Evolutionary conservation across 2,329 filamentous ascomycete genomes (phyloP).

Genomic region (Fusarium secorum): DNA sequence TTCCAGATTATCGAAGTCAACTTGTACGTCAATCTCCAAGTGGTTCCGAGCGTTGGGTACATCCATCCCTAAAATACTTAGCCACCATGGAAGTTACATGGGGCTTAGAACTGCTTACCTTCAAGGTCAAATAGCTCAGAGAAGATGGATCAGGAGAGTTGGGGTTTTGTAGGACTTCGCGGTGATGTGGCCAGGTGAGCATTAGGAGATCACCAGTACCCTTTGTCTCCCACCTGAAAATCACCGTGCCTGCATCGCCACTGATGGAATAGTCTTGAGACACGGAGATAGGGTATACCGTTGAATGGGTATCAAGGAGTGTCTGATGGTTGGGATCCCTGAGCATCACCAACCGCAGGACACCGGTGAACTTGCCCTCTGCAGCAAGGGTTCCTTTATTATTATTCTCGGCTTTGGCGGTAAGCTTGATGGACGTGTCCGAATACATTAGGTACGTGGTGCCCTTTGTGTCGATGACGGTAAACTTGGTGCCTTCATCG

Average conservation of each 20-base stretch:
- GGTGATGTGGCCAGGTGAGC: not conserved
- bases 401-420: not conserved
- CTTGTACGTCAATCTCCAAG: not conserved
- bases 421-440: not conserved
- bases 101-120: rapidly evolving
- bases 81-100: rapidly evolving
- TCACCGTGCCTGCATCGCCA: rapidly evolving
- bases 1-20: not conserved
- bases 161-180: not conserved
- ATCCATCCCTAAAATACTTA: not conserved
- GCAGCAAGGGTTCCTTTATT: not conserved
- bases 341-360: not conserved
- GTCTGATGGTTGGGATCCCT: not conserved
- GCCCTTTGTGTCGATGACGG: not conserved
- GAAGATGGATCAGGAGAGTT: not conserved
- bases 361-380: not conserved
- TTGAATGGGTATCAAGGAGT: not conserved
- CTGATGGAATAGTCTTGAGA: not conserved
- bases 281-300: not conserved
- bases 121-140: not conserved
- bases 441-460: not conserved
- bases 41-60: not conserved
- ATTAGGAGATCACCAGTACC: not conserved
- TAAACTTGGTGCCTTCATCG: not conserved
- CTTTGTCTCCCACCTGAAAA: not conserved